These are phyloP conservation scores for Leptodermis oblonga DNA, from an alignment of 257 asterid species.

Conservation along the genomic window DNA sequence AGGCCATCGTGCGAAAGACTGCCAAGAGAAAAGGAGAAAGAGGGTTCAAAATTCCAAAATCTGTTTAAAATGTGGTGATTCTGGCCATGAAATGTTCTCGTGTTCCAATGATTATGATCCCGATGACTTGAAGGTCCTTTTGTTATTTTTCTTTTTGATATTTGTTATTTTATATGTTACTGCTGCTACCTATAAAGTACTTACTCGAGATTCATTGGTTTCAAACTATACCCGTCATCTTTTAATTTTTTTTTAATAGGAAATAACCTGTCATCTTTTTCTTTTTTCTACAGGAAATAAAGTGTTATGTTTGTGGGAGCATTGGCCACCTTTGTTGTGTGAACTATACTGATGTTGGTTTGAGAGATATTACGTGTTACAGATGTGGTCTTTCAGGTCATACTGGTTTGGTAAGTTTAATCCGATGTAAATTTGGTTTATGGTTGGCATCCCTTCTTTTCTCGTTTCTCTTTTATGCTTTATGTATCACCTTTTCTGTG, in stretches of 20 bases:
- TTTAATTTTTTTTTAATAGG: constrained; percentile 32
- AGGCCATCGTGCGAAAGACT: constrained; percentile 93
- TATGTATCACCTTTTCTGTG: not conserved
- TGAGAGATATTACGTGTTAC: constrained; percentile 65
- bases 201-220: not conserved
- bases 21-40: constrained; percentile 52
- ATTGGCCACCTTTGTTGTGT: constrained; percentile 90
- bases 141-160: not conserved
- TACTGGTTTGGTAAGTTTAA: constrained; percentile 79
- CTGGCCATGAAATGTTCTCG: constrained; percentile 79
- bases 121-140: constrained; percentile 71
- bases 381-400: constrained; percentile 89
- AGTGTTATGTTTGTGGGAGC: constrained; percentile 67
- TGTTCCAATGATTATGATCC: constrained; percentile 62
- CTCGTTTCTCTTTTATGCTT: not conserved
- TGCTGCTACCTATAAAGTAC: constrained; percentile 8
- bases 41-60: constrained; percentile 39
- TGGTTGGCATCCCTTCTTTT: not conserved
- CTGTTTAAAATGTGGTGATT: constrained; percentile 83
- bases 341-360: constrained; percentile 44
- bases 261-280: constrained; percentile 61
- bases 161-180: not conserved
- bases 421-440: not conserved
- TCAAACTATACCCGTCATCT: not conserved
- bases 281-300: constrained; percentile 49